Evolutionary conservation across 2,329 filamentous ascomycete species (phyloP).

Genomic region (Zopfia rhizophila): DNA sequence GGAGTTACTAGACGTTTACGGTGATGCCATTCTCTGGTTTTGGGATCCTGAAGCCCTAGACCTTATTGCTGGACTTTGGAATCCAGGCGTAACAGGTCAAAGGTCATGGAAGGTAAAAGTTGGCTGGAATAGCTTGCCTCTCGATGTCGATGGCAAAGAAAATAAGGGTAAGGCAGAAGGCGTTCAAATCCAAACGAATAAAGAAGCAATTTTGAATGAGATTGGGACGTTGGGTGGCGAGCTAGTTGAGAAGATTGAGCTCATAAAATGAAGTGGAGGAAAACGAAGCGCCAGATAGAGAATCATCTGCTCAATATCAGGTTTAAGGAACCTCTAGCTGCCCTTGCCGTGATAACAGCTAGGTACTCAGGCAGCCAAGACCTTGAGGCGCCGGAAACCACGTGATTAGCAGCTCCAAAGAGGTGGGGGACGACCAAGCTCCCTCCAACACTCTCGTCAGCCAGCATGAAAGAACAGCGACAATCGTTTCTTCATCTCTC

Average conservation of each 20-base stretch:
- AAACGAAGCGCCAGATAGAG: no score
- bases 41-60: constrained; percentile 69
- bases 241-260: constrained; percentile 68
- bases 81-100: constrained; percentile 60
- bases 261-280: no score
- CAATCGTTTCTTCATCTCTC: no score
- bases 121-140: constrained; percentile 72
- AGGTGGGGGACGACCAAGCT: no score
- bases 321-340: no score
- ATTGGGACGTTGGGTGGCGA: constrained; percentile 71
- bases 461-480: no score
- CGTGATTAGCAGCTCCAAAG: no score
- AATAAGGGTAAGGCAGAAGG: constrained; percentile 36
- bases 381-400: no score
- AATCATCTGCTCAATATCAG: no score
- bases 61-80: constrained; percentile 73
- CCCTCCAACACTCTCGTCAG: no score
- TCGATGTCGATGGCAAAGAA: constrained; percentile 29
- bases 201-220: constrained; percentile 74
- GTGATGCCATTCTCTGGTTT: constrained; percentile 81
- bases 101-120: constrained; percentile 77
- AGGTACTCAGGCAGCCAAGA: no score
- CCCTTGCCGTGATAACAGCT: no score
- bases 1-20: constrained; percentile 75
- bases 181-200: constrained; percentile 71